A percentile compares a stretch with the other conserved stretches of the same genome.
Conservation (phyloP, 1,139 yeast genomes). For the Yamadazyma friedrichii region DNA sequence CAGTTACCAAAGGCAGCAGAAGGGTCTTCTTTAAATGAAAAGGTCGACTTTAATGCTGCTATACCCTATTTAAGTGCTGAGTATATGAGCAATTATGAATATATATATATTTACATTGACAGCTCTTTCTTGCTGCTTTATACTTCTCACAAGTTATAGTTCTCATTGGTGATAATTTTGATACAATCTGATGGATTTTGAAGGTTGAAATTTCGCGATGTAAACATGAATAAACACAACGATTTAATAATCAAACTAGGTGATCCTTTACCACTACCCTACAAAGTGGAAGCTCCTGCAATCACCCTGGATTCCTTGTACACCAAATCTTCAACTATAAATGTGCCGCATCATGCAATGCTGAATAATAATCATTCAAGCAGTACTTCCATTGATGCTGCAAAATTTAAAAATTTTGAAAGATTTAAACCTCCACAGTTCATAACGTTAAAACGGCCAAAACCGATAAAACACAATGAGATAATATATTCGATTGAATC, state of each 20-base stretch:
- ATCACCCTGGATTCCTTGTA: not conserved
- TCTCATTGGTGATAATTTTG: too few species aligned
- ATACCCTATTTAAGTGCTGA: too few species aligned
- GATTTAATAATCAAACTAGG: constrained; percentile 22
- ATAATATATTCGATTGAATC: not conserved
- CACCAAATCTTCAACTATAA: not conserved
- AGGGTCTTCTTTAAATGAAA: constrained; percentile 11
- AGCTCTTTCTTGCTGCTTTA: too few species aligned
- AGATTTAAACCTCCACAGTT: not conserved
- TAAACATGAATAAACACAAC: constrained; percentile 1
- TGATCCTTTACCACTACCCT: constrained; percentile 39
- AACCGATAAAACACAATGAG: not conserved
- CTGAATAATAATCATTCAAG: too few species aligned
- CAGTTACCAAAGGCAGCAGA: constrained; percentile 14
- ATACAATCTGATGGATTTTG: not conserved
- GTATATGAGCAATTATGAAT: not conserved
- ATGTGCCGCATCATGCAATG: too few species aligned
- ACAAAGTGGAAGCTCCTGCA: constrained; percentile 14
- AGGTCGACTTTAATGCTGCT: too few species aligned
- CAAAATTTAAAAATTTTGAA: too few species aligned
- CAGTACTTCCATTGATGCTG: too few species aligned
- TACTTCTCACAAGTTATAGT: too few species aligned
- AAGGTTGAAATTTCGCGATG: not conserved
- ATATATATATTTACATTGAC: not conserved
- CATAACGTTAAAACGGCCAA: constrained; percentile 2